Conservation (phyloP, 2,329 filamentous ascomycete genomes). For the Trichoderma semiorbis region DNA sequence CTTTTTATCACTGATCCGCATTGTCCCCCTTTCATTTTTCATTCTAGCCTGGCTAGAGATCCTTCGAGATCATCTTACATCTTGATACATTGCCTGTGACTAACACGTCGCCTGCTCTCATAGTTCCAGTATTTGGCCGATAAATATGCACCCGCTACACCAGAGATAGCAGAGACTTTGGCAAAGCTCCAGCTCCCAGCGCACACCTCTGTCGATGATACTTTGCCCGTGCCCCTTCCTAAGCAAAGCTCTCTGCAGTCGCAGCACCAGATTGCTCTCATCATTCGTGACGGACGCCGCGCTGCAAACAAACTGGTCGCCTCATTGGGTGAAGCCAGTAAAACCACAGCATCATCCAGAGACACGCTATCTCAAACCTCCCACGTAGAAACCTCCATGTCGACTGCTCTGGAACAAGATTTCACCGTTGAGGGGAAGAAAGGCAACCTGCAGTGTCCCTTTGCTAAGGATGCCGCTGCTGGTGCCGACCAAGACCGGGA, state of each 20-base stretch:
- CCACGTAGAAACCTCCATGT: conserved; percentile 53
- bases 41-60: conserved; percentile 15
- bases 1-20: conserved; percentile 28
- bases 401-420: conserved; percentile 75
- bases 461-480: conserved; percentile 46
- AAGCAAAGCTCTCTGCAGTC: conserved; percentile 40
- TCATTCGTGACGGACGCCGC: conserved; percentile 62
- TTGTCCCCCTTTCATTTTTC: conserved; percentile 22
- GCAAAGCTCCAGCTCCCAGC: conserved; percentile 63
- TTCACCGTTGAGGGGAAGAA: conserved; percentile 84
- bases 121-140: conserved; percentile 64
- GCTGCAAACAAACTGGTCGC: conserved; percentile 51
- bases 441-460: conserved; percentile 77
- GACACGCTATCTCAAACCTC: conserved; percentile 44
- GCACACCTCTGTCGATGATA: conserved; percentile 47
- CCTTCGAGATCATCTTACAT: not conserved
- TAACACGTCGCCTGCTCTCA: conserved; percentile 13
- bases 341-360: conserved; percentile 49
- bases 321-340: conserved; percentile 48
- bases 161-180: conserved; percentile 64
- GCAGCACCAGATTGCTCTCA: conserved; percentile 56
- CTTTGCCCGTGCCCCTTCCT: conserved; percentile 52
- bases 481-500: conserved; percentile 26
- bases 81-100: not conserved
- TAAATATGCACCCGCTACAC: conserved; percentile 62